Evolutionary conservation across 352 stramenopile genomes (phyloP).

Genomic region (Peronospora destructor): DNA sequence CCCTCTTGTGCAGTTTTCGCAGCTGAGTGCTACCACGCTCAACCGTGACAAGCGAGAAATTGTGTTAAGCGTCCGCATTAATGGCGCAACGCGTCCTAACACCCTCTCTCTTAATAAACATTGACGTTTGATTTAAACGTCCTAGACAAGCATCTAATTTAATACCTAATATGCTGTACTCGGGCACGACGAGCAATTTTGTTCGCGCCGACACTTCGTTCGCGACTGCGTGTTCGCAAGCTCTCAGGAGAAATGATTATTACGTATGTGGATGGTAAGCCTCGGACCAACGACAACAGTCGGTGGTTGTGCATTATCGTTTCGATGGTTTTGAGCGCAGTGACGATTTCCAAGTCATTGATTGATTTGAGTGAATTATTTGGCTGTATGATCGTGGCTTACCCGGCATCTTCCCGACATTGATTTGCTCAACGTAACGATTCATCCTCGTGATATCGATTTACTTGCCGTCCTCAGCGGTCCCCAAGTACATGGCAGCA

Average conservation of each 20-base stretch:
- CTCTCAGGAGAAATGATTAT: conserved; percentile 9
- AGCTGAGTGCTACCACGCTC: conserved; percentile 14
- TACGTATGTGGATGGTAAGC: conserved; percentile 16
- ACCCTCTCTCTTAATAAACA: conserved; percentile 7
- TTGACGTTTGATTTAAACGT: too few species aligned
- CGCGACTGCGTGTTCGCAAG: conserved; percentile 8
- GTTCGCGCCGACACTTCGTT: conserved; percentile 11
- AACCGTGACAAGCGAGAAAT: conserved; percentile 15
- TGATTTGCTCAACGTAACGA: conserved; percentile 15
- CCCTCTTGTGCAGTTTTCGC: conserved; percentile 7
- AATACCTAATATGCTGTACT: too few species aligned
- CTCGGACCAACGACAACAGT: conserved; percentile 7
- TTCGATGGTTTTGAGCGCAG: conserved; percentile 16
- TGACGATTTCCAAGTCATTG: conserved; percentile 29
- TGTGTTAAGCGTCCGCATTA: conserved; percentile 10
- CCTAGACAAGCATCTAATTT: too few species aligned
- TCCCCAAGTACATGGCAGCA: neutral
- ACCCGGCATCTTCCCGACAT: conserved; percentile 22
- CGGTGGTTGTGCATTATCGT: conserved; percentile 8
- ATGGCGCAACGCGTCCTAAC: neutral
- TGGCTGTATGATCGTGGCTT: conserved; percentile 29
- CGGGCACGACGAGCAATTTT: conserved; percentile 24
- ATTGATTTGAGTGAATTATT: conserved; percentile 22
- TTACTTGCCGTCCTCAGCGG: conserved; percentile 4
- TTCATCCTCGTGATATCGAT: conserved; percentile 12